A percentile compares a stretch with the other conserved stretches of the same genome.
Conservation (phyloP, 495 filamentous ascomycete genomes). For the Penicillium cinerascens region DNA sequence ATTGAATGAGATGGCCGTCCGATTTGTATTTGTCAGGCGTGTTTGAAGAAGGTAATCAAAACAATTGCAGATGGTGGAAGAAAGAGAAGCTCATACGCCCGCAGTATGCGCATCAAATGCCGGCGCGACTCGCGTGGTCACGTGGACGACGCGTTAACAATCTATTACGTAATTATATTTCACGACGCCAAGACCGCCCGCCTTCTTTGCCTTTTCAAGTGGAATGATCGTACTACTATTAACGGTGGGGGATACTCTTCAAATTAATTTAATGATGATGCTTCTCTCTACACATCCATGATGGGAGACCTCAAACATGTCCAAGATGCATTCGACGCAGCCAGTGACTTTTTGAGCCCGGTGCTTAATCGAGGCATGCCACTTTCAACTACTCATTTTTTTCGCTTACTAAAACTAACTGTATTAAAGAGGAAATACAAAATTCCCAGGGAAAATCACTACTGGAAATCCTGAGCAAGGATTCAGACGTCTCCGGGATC, state of each 20-base stretch:
- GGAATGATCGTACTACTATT: neutral
- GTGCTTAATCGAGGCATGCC: slow-evolving; percentile 44
- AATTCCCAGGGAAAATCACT: slow-evolving; percentile 35
- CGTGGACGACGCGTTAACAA: slow-evolving; percentile 14
- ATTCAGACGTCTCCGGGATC: neutral
- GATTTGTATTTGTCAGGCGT: neutral
- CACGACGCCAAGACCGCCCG: slow-evolving; percentile 6
- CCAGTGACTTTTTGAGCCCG: slow-evolving; percentile 39
- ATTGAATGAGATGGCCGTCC: neutral
- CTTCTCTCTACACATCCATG: neutral
- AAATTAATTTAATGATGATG: neutral
- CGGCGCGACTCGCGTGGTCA: slow-evolving; percentile 20
- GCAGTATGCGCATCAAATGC: neutral
- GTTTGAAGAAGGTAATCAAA: slow-evolving; percentile 15
- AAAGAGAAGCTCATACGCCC: slow-evolving; percentile 13
- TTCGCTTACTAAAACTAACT: slow-evolving; percentile 27
- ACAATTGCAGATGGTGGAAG: slow-evolving; percentile 20
- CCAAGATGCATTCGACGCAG: slow-evolving; percentile 34
- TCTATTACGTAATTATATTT: slow-evolving; percentile 2
- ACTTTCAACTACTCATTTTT: slow-evolving; percentile 9
- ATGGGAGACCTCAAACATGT: slow-evolving; percentile 29
- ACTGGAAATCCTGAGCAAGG: slow-evolving; percentile 32
- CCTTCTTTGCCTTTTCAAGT: neutral
- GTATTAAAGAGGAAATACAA: slow-evolving; percentile 35
- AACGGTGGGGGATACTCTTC: neutral